Evolutionary conservation across 164 flowering plant genomes (phyloP), one percentile per base, ranked within the genome.

Genomic region (Vitis riparia): DNA sequence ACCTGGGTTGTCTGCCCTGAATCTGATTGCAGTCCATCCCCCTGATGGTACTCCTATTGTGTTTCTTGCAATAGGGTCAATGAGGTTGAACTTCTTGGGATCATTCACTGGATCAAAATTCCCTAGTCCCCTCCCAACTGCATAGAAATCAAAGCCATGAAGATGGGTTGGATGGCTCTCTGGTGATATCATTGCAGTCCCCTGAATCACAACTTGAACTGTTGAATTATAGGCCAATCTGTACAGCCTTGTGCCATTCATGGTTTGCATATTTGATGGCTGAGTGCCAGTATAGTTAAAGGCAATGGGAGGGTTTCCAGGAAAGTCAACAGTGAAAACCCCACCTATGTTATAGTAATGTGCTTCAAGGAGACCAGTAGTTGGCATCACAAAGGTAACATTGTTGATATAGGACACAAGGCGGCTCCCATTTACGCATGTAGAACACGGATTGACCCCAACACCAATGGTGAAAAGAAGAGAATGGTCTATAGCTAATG

Each of bases 1-100:
- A 85, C 88, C 88, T 78, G 88, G 88, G 66, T 85, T 85, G 78
- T 85, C 86, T 51, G 88, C 86, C 55, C 73, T 62, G 76, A 85
- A 85, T 76, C 88, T 74, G 57, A 85, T 79, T 10, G 86, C 88
- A 47, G 70, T 69, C 88, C 88, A 85, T 50, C 88, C 88, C 55
- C 68, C 82, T 49, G 83, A 75, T 1, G 88, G 86, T 1, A 78
- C 86, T 49, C 75, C 70, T 2, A 76, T 50, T 0, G 86, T 85
- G 59, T 85, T 85, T 58, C 88, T 74, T 71, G 81, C 86, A 13
- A 83, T 81, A 16, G 88, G 88, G 59, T 85, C 88, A 32, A 83
- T 76, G 13, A 85, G 77, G 71, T 85, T 85, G 62, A 81, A 85
- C 0, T 32, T 68, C 32, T 66, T 27, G 0, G 85, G 75, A 62